Percentiles rank a stretch among this genome's conserved stretches.
Evolutionary conservation across 306 rosid species (phyloP).

Genomic region (Castanea mollissima): DNA sequence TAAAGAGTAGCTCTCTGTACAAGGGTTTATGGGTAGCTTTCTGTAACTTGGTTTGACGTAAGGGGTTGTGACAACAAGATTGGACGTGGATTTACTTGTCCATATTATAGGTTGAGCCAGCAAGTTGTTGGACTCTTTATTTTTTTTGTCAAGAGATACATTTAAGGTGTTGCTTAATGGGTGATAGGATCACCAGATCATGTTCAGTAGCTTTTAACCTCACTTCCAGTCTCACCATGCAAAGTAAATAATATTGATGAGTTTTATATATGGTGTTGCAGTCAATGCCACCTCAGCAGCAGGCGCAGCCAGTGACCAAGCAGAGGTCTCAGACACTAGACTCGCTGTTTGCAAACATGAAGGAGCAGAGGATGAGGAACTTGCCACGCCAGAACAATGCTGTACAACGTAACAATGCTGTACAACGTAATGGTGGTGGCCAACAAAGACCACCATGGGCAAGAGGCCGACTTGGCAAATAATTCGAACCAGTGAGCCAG

Average conservation of each 20-base stretch:
- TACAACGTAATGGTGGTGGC: constrained; percentile 43
- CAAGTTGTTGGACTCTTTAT: no score
- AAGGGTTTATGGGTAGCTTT: not conserved
- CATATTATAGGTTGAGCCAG: no score
- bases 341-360: constrained; percentile 81
- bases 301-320: constrained; percentile 35
- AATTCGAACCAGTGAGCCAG: not conserved
- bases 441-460: constrained; percentile 61
- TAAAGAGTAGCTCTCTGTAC: not conserved
- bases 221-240: not conserved
- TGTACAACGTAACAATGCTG: constrained; percentile 16
- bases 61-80: no score
- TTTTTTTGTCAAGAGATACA: no score
- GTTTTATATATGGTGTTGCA: constrained; percentile 18
- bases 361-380: constrained; percentile 72
- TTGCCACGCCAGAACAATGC: constrained; percentile 49
- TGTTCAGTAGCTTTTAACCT: not conserved
- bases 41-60: no score
- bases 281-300: constrained; percentile 30
- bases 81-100: not conserved
- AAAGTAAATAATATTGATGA: not conserved
- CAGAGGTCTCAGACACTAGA: constrained; percentile 83
- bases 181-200: not conserved
- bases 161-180: no score
- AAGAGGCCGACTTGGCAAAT: constrained; percentile 70